These are phyloP conservation scores for Coemansia reversa DNA, from an alignment of 192 early-diverging fungal species.

Conservation along the genomic window DNA sequence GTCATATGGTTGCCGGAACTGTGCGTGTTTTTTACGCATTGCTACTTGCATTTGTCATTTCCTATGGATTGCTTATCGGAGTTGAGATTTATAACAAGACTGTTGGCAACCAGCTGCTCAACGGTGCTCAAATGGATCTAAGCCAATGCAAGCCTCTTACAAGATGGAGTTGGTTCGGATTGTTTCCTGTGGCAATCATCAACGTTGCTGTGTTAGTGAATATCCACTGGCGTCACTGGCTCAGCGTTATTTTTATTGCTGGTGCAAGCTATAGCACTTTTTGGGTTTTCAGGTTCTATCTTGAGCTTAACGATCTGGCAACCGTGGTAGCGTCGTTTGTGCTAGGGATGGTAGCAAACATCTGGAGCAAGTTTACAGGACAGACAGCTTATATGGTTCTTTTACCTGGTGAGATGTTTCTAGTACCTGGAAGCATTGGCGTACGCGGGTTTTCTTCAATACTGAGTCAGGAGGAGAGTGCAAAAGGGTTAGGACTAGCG, in stretches of 20 bases:
- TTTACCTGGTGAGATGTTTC: slow-evolving; percentile 74
- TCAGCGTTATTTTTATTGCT: slow-evolving; percentile 64
- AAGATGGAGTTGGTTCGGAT: slow-evolving; percentile 53
- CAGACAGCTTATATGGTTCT: slow-evolving; percentile 75
- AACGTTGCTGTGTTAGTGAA: slow-evolving; percentile 60
- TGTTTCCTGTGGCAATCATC: slow-evolving; percentile 58
- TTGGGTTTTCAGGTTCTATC: slow-evolving; percentile 60
- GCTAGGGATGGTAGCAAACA: slow-evolving; percentile 75
- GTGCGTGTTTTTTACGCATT: slow-evolving; percentile 81
- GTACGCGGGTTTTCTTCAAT: slow-evolving; percentile 63
- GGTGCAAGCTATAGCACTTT: slow-evolving; percentile 66
- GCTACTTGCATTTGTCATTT: slow-evolving; percentile 73
- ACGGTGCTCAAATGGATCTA: slow-evolving; percentile 43
- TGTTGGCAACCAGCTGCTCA: slow-evolving; percentile 41
- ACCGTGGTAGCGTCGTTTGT: slow-evolving; percentile 70
- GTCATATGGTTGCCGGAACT: slow-evolving; percentile 87
- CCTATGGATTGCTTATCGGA: slow-evolving; percentile 67
- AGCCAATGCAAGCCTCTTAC: slow-evolving; percentile 47
- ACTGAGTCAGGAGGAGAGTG: slow-evolving; percentile 51
- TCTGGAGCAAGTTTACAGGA: slow-evolving; percentile 69
- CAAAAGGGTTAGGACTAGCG: slow-evolving; percentile 52
- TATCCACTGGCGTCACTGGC: slow-evolving; percentile 64
- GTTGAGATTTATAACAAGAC: slow-evolving; percentile 60
- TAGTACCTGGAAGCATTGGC: slow-evolving; percentile 82
- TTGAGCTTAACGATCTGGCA: slow-evolving; percentile 58